phyloP scores from a whole-genome alignment of 768 basidiomycete species.

The Amanita phalloides region DNA sequence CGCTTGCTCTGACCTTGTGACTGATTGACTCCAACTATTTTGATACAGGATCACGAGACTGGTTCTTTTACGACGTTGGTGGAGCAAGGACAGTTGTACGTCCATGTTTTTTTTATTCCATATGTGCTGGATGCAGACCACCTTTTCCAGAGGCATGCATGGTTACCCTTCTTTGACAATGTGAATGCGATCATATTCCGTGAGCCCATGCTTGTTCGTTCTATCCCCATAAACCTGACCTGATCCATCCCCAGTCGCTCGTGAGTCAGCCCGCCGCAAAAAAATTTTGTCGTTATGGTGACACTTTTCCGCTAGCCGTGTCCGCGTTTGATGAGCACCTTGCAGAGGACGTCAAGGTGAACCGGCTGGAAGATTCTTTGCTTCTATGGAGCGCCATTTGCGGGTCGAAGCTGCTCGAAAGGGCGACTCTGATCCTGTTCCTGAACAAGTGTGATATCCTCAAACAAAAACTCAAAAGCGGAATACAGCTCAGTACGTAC shows the following conservation, averaged over 20 bases:
- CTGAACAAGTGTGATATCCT: conserved; percentile 68
- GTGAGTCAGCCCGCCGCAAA: conserved; percentile 22
- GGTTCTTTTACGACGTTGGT: conserved; percentile 64
- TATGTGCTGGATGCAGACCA: not conserved
- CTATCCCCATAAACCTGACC: conserved; percentile 14
- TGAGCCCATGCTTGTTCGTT: conserved; percentile 22
- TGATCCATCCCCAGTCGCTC: conserved; percentile 30
- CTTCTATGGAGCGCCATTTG: conserved; percentile 59
- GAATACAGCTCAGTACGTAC: conserved; percentile 38
- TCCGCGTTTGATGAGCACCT: conserved; percentile 36
- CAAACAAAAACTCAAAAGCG: conserved; percentile 33
- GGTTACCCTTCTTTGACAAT: conserved; percentile 66
- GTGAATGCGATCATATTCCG: conserved; percentile 73
- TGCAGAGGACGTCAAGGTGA: conserved; percentile 50
- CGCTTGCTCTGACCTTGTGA: not conserved
- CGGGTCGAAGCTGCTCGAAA: conserved; percentile 43
- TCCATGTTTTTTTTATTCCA: conserved; percentile 5
- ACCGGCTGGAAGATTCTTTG: conserved; percentile 65
- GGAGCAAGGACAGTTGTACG: conserved; percentile 47
- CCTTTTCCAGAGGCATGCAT: conserved; percentile 45
- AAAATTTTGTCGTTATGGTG: not conserved
- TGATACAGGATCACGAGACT: conserved; percentile 32
- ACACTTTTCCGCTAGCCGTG: conserved; percentile 17
- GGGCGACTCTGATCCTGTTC: conserved; percentile 58
- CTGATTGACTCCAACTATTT: not conserved